A percentile compares a stretch with the other conserved stretches of the same genome.
phyloP scores from a whole-genome alignment of 2,329 filamentous ascomycete species.

The Arthrobotrys sinensis region DNA sequence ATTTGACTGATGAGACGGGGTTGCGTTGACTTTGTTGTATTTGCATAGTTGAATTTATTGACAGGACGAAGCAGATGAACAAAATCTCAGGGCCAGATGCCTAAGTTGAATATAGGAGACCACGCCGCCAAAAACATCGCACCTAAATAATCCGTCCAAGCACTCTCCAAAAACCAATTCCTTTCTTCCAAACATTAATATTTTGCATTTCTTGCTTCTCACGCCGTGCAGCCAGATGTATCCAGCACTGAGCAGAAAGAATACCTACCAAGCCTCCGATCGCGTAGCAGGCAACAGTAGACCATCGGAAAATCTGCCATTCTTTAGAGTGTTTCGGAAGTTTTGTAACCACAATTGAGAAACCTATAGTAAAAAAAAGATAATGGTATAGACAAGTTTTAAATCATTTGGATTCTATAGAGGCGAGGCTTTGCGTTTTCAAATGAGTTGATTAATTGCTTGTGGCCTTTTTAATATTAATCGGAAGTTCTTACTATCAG shows the following conservation, averaged over 20 bases:
- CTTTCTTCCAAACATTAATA: conserved; percentile 8
- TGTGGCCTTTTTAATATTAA: neutral
- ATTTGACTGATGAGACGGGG: too few relatives aligned
- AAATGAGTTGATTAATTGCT: neutral
- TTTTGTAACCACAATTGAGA: neutral
- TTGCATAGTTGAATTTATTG: too few relatives aligned
- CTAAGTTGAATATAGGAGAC: neutral
- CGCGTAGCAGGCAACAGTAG: neutral
- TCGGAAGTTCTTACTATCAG: neutral
- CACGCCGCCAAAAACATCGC: neutral
- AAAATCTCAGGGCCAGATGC: neutral
- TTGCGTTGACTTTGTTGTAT: too few relatives aligned
- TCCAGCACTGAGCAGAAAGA: neutral
- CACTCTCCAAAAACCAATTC: conserved; percentile 4
- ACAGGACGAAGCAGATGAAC: too few relatives aligned
- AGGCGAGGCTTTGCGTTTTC: neutral
- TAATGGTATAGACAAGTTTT: neutral
- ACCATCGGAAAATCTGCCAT: conserved; percentile 1
- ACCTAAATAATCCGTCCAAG: neutral
- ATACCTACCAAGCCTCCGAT: neutral
- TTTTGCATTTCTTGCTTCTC: neutral
- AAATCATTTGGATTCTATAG: neutral
- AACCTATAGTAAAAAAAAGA: neutral
- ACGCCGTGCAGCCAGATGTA: neutral
- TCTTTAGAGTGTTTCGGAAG: neutral